Evolutionary conservation across 2,329 filamentous ascomycete species (phyloP).

Genomic region (Colletotrichum sp.): DNA sequence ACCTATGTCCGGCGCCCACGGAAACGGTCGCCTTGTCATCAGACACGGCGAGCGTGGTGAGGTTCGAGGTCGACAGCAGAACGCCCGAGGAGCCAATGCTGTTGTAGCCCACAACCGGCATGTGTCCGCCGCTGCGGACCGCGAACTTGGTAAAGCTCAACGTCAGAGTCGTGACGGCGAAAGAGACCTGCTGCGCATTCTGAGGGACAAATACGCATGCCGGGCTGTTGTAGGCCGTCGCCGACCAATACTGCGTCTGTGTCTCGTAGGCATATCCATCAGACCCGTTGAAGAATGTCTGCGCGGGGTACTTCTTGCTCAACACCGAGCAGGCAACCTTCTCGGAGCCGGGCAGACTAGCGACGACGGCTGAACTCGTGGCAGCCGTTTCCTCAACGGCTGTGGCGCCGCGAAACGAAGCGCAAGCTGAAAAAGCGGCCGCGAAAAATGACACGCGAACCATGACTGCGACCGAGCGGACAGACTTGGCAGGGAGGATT

Average conservation of each 20-base stretch:
- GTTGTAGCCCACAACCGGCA: slow-evolving; percentile 30
- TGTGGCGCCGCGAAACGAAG: background rate
- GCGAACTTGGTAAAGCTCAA: slow-evolving; percentile 25
- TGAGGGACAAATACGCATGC: slow-evolving; percentile 31
- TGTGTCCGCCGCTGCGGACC: slow-evolving; percentile 33
- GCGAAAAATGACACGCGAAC: background rate
- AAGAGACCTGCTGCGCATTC: slow-evolving; percentile 25
- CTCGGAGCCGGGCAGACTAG: background rate
- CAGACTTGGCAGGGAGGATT: background rate
- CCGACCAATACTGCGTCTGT: slow-evolving; percentile 13
- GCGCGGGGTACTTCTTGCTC: background rate
- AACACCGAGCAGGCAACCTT: background rate
- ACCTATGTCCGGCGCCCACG: slow-evolving; percentile 35
- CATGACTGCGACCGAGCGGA: background rate
- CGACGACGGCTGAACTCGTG: background rate
- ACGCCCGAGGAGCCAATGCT: slow-evolving; percentile 31
- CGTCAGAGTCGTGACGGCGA: slow-evolving; percentile 26
- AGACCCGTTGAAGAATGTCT: background rate
- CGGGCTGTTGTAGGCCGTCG: slow-evolving; percentile 9
- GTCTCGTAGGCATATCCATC: slow-evolving; percentile 6
- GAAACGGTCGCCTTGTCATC: slow-evolving; percentile 30
- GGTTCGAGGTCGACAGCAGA: slow-evolving; percentile 39
- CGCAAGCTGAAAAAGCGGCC: background rate
- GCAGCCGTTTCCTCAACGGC: background rate
- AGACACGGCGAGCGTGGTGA: slow-evolving; percentile 35